phyloP scores from a whole-genome alignment of 108 stramenopile species.

The Bacterosira constricta region DNA sequence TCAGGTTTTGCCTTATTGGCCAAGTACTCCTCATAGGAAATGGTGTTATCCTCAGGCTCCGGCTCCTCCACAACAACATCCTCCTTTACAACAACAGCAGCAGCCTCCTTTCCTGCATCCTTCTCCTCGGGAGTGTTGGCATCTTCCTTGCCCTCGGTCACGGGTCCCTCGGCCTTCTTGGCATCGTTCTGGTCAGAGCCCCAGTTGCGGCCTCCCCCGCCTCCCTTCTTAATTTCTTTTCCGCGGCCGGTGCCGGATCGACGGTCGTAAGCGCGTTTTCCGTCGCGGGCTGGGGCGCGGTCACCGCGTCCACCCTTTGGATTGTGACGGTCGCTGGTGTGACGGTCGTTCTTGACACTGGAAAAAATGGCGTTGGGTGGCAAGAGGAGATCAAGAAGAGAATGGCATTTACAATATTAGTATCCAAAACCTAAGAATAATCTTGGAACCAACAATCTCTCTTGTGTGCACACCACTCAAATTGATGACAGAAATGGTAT shows the following conservation, averaged over 20 bases:
- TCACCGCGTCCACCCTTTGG: constrained; percentile 83
- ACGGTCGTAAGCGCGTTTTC: constrained; percentile 88
- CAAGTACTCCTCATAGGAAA: constrained; percentile 90
- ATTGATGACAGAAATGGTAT: too few species aligned
- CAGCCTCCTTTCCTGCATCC: constrained; percentile 26
- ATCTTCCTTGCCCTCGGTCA: constrained; percentile 56
- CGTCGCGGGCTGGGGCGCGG: constrained; percentile 73
- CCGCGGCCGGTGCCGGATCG: constrained; percentile 92
- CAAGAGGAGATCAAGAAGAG: too few species aligned
- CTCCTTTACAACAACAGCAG: constrained; percentile 21
- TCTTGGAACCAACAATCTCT: too few species aligned
- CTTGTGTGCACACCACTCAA: too few species aligned
- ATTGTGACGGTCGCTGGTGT: too few species aligned
- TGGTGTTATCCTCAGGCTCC: constrained; percentile 80
- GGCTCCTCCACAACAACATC: constrained; percentile 54
- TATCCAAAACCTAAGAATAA: not conserved
- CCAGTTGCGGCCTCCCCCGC: constrained; percentile 93
- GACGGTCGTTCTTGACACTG: constrained; percentile 59
- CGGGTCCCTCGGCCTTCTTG: constrained; percentile 70
- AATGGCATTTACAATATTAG: constrained; percentile 2
- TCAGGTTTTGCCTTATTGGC: constrained; percentile 53
- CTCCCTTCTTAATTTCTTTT: constrained; percentile 88
- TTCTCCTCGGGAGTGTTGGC: constrained; percentile 40
- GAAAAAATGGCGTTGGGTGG: too few species aligned
- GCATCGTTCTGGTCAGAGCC: constrained; percentile 85